These are phyloP conservation scores for Xylariaceae sp. DNA, from an alignment of 2,329 filamentous ascomycete species.

Conservation along the genomic window DNA sequence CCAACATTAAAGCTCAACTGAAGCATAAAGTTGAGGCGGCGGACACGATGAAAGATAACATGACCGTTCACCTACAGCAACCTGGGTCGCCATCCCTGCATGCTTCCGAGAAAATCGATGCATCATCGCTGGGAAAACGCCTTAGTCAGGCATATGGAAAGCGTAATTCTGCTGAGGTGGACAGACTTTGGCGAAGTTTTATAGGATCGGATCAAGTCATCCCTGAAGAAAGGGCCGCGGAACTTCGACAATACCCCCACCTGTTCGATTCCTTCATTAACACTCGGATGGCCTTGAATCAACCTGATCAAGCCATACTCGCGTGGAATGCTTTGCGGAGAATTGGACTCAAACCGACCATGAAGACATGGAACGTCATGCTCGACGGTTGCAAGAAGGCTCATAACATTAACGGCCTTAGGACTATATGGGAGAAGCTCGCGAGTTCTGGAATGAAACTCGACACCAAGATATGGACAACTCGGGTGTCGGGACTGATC, in stretches of 20 bases:
- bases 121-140: constrained; percentile 10
- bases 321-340: constrained; percentile 33
- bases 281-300: constrained; percentile 31
- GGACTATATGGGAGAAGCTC: constrained; percentile 70
- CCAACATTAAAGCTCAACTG: constrained; percentile 27
- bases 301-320: constrained; percentile 32
- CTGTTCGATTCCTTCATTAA: constrained; percentile 37
- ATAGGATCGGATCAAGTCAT: constrained; percentile 20
- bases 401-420: constrained; percentile 61
- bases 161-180: constrained; percentile 25
- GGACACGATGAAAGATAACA: not conserved
- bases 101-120: constrained; percentile 1
- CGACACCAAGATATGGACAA: constrained; percentile 70
- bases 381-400: constrained; percentile 69
- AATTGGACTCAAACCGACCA: constrained; percentile 58
- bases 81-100: not conserved
- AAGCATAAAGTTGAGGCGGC: constrained; percentile 6
- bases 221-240: constrained; percentile 17
- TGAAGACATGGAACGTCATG: constrained; percentile 73
- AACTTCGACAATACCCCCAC: constrained; percentile 25
- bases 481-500: constrained; percentile 68
- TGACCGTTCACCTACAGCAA: not conserved
- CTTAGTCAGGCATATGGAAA: constrained; percentile 21
- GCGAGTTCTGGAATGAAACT: constrained; percentile 58
- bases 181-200: constrained; percentile 33